Conservation (phyloP, 1,284 basidiomycete species). For the Puccinia horiana region DNA sequence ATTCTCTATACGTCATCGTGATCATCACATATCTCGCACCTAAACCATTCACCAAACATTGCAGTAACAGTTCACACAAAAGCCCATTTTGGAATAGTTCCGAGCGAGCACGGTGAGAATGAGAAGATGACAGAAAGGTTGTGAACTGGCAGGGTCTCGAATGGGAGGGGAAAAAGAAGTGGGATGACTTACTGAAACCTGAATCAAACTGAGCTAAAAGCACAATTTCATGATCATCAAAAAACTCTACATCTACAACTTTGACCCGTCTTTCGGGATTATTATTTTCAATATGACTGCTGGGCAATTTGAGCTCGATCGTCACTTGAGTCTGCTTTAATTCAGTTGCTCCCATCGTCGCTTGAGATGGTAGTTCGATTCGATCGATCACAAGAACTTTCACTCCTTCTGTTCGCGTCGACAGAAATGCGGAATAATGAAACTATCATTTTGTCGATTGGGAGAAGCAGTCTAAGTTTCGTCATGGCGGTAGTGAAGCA, state of each 20-base stretch:
- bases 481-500: neutral
- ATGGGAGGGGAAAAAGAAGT: neutral
- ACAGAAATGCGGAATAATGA: slow-evolving; percentile 23
- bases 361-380: slow-evolving; percentile 3
- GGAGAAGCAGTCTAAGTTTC: neutral
- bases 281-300: neutral
- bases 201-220: slow-evolving; percentile 29
- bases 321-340: slow-evolving; percentile 23
- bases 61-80: neutral
- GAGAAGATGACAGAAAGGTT: neutral
- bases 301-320: neutral
- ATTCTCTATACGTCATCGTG: slow-evolving; percentile 17
- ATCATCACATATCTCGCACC: slow-evolving; percentile 25
- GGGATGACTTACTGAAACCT: slow-evolving; percentile 21
- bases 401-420: neutral
- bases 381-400: slow-evolving; percentile 14
- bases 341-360: neutral
- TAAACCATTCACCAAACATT: neutral
- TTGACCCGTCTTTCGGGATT: slow-evolving; percentile 5
- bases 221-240: slow-evolving; percentile 40
- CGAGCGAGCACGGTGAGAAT: neutral
- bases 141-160: neutral
- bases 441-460: neutral
- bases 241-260: slow-evolving; percentile 36
- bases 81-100: neutral